Evolutionary conservation across 2,329 filamentous ascomycete genomes (phyloP).

Genomic region (Epichloe hybrida): DNA sequence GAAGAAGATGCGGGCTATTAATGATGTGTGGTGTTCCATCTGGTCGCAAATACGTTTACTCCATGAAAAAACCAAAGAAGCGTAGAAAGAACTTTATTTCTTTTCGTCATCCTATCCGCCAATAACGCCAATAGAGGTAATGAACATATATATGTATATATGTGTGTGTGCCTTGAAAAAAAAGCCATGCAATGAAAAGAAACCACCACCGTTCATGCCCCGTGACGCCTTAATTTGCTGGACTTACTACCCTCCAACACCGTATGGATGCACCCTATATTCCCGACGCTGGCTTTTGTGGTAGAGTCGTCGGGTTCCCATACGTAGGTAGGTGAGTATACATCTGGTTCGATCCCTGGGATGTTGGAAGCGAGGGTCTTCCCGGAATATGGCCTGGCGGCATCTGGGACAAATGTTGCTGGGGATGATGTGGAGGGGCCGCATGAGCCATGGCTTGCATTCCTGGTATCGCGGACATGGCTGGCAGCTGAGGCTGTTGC

Average conservation of each 20-base stretch:
- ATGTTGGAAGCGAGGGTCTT: conserved; percentile 31
- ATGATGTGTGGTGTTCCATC: neutral
- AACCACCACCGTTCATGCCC: conserved; percentile 19
- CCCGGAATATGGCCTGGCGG: conserved; percentile 29
- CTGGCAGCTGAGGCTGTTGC: conserved; percentile 4
- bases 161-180: neutral
- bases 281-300: conserved; percentile 42
- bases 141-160: neutral
- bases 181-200: neutral
- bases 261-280: conserved; percentile 24
- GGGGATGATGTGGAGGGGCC: conserved; percentile 16
- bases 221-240: conserved; percentile 17
- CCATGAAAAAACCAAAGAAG: neutral
- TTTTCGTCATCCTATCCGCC: conserved; percentile 19
- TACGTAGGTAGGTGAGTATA: conserved; percentile 42
- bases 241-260: conserved; percentile 13
- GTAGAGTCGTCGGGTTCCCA: conserved; percentile 45
- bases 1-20: conserved; percentile 12
- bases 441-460: conserved; percentile 23
- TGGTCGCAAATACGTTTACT: conserved; percentile 1
- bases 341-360: conserved; percentile 29
- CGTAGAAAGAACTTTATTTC: neutral
- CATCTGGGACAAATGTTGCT: conserved; percentile 28
- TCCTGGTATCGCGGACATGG: conserved; percentile 6
- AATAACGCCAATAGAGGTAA: conserved; percentile 21